Evolutionary conservation across 2,329 filamentous ascomycete species (phyloP), one percentile per base, ranked within the genome.

Genomic region (Meredithiella fracta): DNA sequence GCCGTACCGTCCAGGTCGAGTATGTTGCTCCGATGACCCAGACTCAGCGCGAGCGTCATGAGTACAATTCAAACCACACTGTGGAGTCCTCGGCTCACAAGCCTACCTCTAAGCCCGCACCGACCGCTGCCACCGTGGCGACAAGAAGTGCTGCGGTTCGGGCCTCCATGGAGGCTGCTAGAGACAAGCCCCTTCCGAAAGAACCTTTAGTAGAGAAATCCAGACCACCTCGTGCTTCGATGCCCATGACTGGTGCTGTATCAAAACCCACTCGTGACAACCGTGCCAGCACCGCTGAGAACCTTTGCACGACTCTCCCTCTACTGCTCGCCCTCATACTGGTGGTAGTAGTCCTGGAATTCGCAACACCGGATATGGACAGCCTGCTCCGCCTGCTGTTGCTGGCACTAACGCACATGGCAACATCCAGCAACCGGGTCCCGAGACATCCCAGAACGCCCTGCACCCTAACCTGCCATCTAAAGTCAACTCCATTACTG

Each of bases 1-100:
- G 92, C 57, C 81, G 90, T 63, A 98, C 92, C 0, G 88, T 98
- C 0, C 92, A 98, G 70, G 86, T 98, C 59, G 92, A 98, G 72
- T 98, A 98, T 68, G 92, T 97, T 57, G 86, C 90, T 20, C 92
- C 92, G 23, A 82, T 83, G 25, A 94, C 88, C 4, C 82, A 91
- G 65, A 96, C 91, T 0, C 78, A 83, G 60, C 80, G 91, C 61
- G 88, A 85, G 65, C 42, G 50, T n/a, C 59, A 67, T 60, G 65
- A 69, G 6, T 64, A 59, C 37, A n/a, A n/a, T n/a, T 55, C 59
- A 60, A 61, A 73, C 60, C 74, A 77, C 59, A 71, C 75, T 23
- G 75, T 76, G 56, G 76, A 71, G 59, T 31, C 22, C 15, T 3
- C 40, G 4, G 40, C 40, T 20, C n/a, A 14, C 11, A 47, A 47